phyloP scores from a whole-genome alignment of 139 green algal genomes.

The Raphidocelis subcapitata region DNA sequence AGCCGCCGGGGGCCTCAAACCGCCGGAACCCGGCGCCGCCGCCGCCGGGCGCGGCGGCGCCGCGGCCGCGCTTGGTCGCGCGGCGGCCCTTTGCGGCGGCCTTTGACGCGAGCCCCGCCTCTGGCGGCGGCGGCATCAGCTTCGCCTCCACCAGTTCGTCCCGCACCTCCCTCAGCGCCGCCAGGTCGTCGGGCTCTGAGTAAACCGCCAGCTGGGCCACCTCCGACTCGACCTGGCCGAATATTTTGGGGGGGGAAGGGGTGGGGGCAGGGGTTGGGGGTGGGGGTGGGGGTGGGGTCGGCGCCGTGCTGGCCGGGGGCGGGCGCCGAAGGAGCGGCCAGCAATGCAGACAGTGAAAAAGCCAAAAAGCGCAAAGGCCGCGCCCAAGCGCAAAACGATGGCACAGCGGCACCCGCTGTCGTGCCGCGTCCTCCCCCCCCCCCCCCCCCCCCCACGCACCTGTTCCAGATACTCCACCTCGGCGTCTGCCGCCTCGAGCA shows the following conservation, averaged over 20 bases:
- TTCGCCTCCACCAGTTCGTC: slow-evolving; percentile 69
- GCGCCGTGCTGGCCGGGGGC: too few species aligned
- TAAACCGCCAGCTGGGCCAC: slow-evolving; percentile 36
- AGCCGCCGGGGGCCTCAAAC: slow-evolving; percentile 63
- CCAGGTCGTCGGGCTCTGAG: slow-evolving; percentile 28
- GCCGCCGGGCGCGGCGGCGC: slow-evolving; percentile 2
- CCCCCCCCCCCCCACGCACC: slow-evolving; percentile 2
- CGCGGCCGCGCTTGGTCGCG: slow-evolving; percentile 23
- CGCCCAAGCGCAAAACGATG: too few species aligned
- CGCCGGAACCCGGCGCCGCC: slow-evolving; percentile 40
- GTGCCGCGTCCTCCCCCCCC: neutral
- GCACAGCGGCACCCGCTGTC: too few species aligned
- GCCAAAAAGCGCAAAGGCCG: too few species aligned
- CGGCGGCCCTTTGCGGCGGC: slow-evolving; percentile 61
- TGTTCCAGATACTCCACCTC: slow-evolving; percentile 64
- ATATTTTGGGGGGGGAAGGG: too few species aligned
- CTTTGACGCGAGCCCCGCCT: slow-evolving; percentile 65
- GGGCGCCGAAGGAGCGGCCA: too few species aligned
- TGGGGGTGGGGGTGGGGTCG: too few species aligned
- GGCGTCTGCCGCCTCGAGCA: slow-evolving; percentile 55
- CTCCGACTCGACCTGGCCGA: slow-evolving; percentile 24
- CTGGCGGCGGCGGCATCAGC: slow-evolving; percentile 66
- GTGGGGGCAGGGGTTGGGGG: too few species aligned
- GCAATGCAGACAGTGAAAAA: too few species aligned
- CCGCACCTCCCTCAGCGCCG: slow-evolving; percentile 51